Conservation (phyloP, 768 basidiomycete species). For the Cantharellus anzutake region DNA sequence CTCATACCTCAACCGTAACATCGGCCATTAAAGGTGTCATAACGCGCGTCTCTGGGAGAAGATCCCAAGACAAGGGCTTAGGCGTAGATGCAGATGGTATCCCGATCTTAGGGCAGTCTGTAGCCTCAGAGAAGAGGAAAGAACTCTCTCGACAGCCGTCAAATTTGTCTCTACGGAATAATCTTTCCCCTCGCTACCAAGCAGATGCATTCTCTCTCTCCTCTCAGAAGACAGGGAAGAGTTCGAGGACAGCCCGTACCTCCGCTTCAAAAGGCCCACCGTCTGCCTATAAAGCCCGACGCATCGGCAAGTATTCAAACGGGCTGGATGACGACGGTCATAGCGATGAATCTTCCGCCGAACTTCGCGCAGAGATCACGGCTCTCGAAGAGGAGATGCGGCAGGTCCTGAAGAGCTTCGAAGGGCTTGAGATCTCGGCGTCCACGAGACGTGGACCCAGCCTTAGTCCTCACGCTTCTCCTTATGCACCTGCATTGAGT, state of each 20-base stretch:
- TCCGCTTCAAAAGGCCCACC: constrained; percentile 3
- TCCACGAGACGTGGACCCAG: constrained; percentile 1
- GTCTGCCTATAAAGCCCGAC: constrained; percentile 3
- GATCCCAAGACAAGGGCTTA: too few relatives aligned
- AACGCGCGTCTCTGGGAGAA: not conserved
- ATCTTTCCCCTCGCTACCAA: not conserved
- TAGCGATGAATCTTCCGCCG: constrained; percentile 7
- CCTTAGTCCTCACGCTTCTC: not conserved
- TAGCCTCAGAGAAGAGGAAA: not conserved
- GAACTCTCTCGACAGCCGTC: not conserved
- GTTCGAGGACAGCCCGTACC: constrained; percentile 5
- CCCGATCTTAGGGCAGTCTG: not conserved
- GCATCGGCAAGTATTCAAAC: not conserved
- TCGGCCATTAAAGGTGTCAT: not conserved
- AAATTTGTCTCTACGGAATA: constrained; percentile 7
- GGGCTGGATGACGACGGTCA: not conserved
- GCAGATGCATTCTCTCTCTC: constrained; percentile 9
- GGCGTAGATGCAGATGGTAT: not conserved
- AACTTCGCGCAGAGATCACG: constrained; percentile 9
- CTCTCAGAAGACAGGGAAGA: constrained; percentile 7
- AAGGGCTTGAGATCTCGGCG: constrained; percentile 9
- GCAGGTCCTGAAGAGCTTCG: constrained; percentile 9
- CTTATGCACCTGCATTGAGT: not conserved
- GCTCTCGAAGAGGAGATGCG: constrained; percentile 9
- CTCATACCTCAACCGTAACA: not conserved